Base-by-base conservation (phyloP, 1,284 basidiomycete genomes). In the Leccinum laetum region DNA sequence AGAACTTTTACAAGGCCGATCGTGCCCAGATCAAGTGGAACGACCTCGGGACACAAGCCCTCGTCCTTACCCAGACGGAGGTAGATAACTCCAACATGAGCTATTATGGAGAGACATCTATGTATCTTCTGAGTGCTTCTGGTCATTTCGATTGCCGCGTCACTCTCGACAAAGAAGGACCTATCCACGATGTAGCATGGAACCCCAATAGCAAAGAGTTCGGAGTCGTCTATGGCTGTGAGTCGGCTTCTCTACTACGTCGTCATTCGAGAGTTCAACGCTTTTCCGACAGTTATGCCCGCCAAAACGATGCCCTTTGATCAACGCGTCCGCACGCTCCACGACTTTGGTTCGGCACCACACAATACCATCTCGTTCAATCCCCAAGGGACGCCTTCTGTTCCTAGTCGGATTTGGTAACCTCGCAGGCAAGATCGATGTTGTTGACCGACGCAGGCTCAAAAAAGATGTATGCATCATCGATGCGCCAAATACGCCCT, bases 191-290 rank as follows among this genome's bases (percentile, higher is more conserved):
- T 77, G 98, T 98, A 72, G 83, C 88, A 18, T 99, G 97, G 97
- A 96, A 90, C 72, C 96, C 97, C n/a, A 98, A 95, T 73, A 95
- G 93, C 63, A 94, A 96, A 76, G 97, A 99, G 79, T 99, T 99
- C 74, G 89, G 90, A 66, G 96, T 99, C 44, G 91, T 96, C 58
- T 99, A 99, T 76, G 96, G 97, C 70, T 99, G 94, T 95, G 73
- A 79, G 94, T 86, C 1, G 53, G 24, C n/a, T 13, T 52, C 44
- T 3, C 26, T 21, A 0, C 4, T 60, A 44, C 14, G 16, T 56
- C 32, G 16, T 49, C 8, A 1, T 52, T 21, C 5, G 35, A 61
- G 53, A n/a, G 52, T 59, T 68, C 41, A 61, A 21, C 55, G 61
- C 4, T 60, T 44, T 13, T 5, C 18, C 66, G 7, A 9, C 69